phyloP scores from a whole-genome alignment of 495 filamentous ascomycete genomes.

The Mytilinidion resinicola region DNA sequence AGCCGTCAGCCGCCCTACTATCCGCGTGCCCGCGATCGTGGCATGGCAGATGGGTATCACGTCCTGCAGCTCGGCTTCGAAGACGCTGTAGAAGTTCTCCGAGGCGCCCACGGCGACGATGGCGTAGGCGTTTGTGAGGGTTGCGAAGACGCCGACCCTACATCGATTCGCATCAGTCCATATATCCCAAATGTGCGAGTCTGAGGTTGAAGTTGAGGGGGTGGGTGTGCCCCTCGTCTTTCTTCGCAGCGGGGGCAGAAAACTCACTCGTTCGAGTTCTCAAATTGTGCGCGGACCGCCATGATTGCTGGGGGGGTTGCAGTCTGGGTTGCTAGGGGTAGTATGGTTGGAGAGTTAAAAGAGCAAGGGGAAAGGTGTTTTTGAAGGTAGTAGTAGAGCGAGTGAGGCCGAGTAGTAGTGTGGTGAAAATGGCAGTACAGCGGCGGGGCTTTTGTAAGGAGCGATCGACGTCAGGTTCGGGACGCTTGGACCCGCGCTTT shows the following conservation, averaged over 20 bases:
- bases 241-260: constrained; percentile 16
- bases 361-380: background rate
- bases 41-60: constrained; percentile 95
- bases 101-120: constrained; percentile 88
- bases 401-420: too few relatives aligned
- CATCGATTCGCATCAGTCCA: constrained; percentile 14
- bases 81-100: constrained; percentile 85
- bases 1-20: constrained; percentile 89
- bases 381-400: too few relatives aligned
- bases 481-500: too few relatives aligned
- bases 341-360: background rate
- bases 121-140: constrained; percentile 92
- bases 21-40: constrained; percentile 94
- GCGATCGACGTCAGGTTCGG: too few relatives aligned
- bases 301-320: constrained; percentile 24
- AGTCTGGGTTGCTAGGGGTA: too few relatives aligned
- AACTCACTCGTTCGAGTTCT: constrained; percentile 93
- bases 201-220: background rate
- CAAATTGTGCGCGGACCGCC: constrained; percentile 60
- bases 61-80: constrained; percentile 95
- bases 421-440: too few relatives aligned
- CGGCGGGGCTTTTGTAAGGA: too few relatives aligned
- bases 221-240: background rate
- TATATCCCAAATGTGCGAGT: background rate
- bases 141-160: constrained; percentile 94